phyloP scores from a whole-genome alignment of 768 basidiomycete genomes.

The Melanogaster broomeanus region DNA sequence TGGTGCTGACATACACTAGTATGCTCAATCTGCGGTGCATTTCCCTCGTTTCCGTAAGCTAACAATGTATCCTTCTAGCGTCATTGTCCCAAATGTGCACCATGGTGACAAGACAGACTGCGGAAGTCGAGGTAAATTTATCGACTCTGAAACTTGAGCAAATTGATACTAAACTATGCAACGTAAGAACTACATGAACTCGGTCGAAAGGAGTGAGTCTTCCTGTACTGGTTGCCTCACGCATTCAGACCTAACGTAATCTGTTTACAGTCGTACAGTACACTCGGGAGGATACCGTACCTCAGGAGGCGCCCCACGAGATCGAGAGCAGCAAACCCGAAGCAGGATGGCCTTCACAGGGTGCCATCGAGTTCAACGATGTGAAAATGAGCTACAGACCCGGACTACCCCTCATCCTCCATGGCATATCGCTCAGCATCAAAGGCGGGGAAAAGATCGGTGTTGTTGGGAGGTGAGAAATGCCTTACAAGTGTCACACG shows the following conservation, averaged over 20 bases:
- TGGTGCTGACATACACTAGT: conserved; percentile 71
- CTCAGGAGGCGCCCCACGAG: conserved; percentile 67
- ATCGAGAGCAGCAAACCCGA: conserved; percentile 56
- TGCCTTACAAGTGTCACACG: neutral
- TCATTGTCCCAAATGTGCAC: conserved; percentile 53
- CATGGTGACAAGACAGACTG: conserved; percentile 56
- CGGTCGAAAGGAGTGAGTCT: conserved; percentile 55
- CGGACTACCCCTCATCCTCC: conserved; percentile 72
- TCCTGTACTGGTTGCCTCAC: neutral
- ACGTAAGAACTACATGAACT: conserved; percentile 63
- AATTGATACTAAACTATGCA: neutral
- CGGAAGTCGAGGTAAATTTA: conserved; percentile 59
- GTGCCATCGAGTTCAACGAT: conserved; percentile 62
- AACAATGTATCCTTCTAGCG: conserved; percentile 31
- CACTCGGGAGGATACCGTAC: conserved; percentile 48
- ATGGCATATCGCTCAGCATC: conserved; percentile 63
- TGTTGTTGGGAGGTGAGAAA: conserved; percentile 61
- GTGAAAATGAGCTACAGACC: conserved; percentile 67
- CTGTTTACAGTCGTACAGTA: conserved; percentile 50
- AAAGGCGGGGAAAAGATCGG: conserved; percentile 75
- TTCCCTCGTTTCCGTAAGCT: neutral
- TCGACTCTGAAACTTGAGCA: neutral
- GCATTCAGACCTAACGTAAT: neutral
- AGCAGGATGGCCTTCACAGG: conserved; percentile 61
- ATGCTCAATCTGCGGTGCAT: conserved; percentile 4